These are phyloP conservation scores for Butyriboletus loyo DNA, from an alignment of 768 basidiomycete species.

Conservation along the genomic window DNA sequence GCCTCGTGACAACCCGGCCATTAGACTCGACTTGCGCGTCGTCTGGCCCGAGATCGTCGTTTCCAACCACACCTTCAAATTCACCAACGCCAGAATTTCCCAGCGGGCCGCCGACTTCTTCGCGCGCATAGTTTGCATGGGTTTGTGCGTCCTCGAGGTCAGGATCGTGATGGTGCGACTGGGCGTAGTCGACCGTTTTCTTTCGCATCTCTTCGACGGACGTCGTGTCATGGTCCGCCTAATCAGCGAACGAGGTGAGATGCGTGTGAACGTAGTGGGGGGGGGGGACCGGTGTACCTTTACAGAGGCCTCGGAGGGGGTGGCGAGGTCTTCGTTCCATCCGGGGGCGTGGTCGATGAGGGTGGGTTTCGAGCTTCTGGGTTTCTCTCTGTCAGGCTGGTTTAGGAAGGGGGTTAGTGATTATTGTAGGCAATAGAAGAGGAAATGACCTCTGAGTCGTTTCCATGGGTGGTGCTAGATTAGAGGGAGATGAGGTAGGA, in stretches of 20 bases:
- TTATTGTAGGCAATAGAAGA: not conserved
- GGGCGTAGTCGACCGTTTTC: slow-evolving; percentile 21
- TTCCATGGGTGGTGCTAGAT: slow-evolving; percentile 55
- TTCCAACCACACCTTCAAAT: slow-evolving; percentile 29
- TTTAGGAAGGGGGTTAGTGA: slow-evolving; percentile 17
- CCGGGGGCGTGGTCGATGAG: slow-evolving; percentile 58
- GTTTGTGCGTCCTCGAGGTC: slow-evolving; percentile 18
- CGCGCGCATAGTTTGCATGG: slow-evolving; percentile 28
- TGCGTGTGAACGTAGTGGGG: not conserved
- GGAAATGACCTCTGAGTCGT: slow-evolving; percentile 47
- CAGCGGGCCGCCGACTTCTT: slow-evolving; percentile 28
- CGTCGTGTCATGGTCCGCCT: slow-evolving; percentile 26
- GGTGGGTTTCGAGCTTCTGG: slow-evolving; percentile 45
- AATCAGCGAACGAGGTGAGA: not conserved
- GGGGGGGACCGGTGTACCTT: slow-evolving; percentile 40
- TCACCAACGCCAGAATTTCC: slow-evolving; percentile 29
- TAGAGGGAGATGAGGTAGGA: slow-evolving; percentile 1
- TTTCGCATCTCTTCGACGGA: slow-evolving; percentile 19
- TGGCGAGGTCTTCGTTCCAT: slow-evolving; percentile 69
- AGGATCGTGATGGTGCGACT: slow-evolving; percentile 5
- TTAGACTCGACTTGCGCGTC: slow-evolving; percentile 19
- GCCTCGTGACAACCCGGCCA: slow-evolving; percentile 23
- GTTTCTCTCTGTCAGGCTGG: slow-evolving; percentile 53
- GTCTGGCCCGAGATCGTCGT: slow-evolving; percentile 29
- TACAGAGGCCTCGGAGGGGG: slow-evolving; percentile 59